Percentiles rank a stretch among this genome's conserved stretches.
phyloP scores from a whole-genome alignment of 257 asterid species.

The Plantago elongata region DNA sequence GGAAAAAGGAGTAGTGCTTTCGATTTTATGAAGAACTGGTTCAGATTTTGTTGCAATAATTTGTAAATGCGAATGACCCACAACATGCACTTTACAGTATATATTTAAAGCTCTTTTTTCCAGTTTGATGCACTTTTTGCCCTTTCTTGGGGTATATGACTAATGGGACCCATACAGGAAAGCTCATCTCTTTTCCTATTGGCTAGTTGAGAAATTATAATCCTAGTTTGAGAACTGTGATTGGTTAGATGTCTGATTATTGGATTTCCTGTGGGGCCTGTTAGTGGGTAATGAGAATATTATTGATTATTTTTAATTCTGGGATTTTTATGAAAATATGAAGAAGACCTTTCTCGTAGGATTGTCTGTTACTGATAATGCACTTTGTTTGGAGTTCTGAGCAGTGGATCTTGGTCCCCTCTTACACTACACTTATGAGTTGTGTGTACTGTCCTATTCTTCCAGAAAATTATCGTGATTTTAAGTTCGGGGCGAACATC shows the following conservation, averaged over 20 bases:
- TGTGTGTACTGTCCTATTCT: constrained; percentile 1
- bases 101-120: constrained; percentile 11
- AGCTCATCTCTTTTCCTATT: constrained; percentile 59
- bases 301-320: background rate
- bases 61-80: constrained; percentile 44
- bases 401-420: constrained; percentile 42
- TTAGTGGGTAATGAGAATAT: constrained; percentile 24
- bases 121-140: constrained; percentile 21
- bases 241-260: constrained; percentile 41
- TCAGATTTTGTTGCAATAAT: constrained; percentile 36
- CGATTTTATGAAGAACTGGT: constrained; percentile 17
- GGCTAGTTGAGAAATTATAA: constrained; percentile 35
- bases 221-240: constrained; percentile 35
- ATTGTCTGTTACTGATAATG: constrained; percentile 27
- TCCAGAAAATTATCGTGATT: constrained; percentile 11
- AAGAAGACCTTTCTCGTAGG: constrained; percentile 37
- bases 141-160: constrained; percentile 22
- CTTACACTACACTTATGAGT: background rate
- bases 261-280: constrained; percentile 52
- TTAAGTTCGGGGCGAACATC: too few relatives aligned
- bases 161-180: constrained; percentile 28
- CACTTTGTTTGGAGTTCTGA: constrained; percentile 16
- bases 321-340: constrained; percentile 24
- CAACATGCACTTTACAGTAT: constrained; percentile 48
- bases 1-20: background rate